Conservation (phyloP, 2,329 filamentous ascomycete genomes). For the Albophoma yamanashiensis region DNA sequence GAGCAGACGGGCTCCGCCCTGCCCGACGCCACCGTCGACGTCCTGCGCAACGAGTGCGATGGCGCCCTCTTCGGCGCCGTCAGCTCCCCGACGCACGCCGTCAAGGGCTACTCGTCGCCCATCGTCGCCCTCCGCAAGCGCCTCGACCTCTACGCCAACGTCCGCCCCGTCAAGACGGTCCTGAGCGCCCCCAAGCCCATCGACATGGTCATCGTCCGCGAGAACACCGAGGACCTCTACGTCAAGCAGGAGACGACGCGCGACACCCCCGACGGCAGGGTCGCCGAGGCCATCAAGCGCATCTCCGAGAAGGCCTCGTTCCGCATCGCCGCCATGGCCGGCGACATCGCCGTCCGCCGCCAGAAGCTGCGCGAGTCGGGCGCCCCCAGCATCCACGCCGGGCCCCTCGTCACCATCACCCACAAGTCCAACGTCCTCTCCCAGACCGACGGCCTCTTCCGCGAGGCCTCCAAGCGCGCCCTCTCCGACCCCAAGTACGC, state of each 20-base stretch:
- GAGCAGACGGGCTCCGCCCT: conserved; percentile 80
- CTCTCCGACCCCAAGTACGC: conserved; percentile 56
- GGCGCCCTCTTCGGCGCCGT: conserved; percentile 95
- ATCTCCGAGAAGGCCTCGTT: conserved; percentile 78
- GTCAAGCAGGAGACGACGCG: conserved; percentile 92
- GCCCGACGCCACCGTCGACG: conserved; percentile 81
- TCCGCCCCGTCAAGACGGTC: conserved; percentile 86
- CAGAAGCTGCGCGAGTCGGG: conserved; percentile 63
- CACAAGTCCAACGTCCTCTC: conserved; percentile 97
- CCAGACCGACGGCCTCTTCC: conserved; percentile 94
- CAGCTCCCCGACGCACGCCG: conserved; percentile 78
- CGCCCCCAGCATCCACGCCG: conserved; percentile 48
- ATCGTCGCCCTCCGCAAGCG: conserved; percentile 95
- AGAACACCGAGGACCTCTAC: conserved; percentile 98
- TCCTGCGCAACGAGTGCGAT: conserved; percentile 84
- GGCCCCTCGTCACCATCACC: conserved; percentile 83
- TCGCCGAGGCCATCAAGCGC: conserved; percentile 95
- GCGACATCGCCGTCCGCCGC: conserved; percentile 82
- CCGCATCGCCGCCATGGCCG: conserved; percentile 87
- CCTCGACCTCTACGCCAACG: conserved; percentile 93
- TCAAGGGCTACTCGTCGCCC: conserved; percentile 91
- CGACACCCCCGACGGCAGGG: conserved; percentile 64
- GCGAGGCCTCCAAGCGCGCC: conserved; percentile 63
- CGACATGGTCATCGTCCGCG: conserved; percentile 95
- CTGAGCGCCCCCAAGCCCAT: conserved; percentile 57